Base-by-base conservation (phyloP, 495 filamentous ascomycete species). In the Chaetomium cochliodes region DNA sequence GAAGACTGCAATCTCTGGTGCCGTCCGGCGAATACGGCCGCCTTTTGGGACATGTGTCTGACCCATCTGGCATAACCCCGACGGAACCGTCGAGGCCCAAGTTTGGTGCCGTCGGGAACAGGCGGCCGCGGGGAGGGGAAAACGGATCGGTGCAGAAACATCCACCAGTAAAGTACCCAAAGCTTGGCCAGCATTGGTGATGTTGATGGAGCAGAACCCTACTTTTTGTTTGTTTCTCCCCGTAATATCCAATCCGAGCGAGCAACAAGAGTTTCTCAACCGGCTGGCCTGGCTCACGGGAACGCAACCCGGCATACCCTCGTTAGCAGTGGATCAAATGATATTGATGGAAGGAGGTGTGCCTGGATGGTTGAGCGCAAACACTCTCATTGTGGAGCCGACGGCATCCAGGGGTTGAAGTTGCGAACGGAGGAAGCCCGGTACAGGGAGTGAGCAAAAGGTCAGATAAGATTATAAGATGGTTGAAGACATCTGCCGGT, bases 61-160 rank as follows among this genome's bases (percentile, higher is more conserved):
- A 37, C 11, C 5, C 44, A 22, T 47, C 44, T 47, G 44, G n/a
- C 44, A 47, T 47, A n/a, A 3, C 18, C 7, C 44, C 18, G 44
- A 47, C n/a, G 16, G 18, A 3, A 47, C 5, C 44, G 22, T 37
- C 33, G 33, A 37, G 33, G 33, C 5, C 33, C 33, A 47, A 18
- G 41, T 37, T 8, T 37, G 9, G 41, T 18, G 5, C 44, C 44
- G 44, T 47, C 44, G 44, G 44, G 0, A 9, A n/a, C 39, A 44
- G 5, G 39, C 39, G 16, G 26, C 18, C 28, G 26, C 28, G 63
- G 39, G 37, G 26, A 54, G 26, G 49, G 20, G 41, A 44, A 16
- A 47, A 5, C 57, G 58, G 63, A 30, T 26, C 50, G 42, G 25
- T 60, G 58, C 63, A 65, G 47, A 39, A 47, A 50, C 39, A 60